Evolutionary conservation across 345 rosid genomes (phyloP).

Genomic region (Eucalyptus marginata): DNA sequence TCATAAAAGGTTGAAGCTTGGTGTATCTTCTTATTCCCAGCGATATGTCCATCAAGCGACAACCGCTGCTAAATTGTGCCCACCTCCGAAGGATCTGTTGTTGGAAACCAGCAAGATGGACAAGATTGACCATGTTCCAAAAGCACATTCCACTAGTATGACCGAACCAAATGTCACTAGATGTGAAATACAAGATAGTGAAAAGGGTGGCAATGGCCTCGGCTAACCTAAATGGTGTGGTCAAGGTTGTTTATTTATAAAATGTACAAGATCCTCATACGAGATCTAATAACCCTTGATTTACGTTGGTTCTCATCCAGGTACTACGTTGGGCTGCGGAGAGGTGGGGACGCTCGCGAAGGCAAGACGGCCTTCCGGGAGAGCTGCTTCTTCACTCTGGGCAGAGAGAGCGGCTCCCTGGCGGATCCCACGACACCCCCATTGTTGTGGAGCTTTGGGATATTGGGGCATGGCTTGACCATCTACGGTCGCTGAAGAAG

Average conservation of each 20-base stretch:
- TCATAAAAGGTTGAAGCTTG: constrained; percentile 48
- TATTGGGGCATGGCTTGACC: too few species aligned
- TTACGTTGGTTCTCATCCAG: constrained; percentile 15
- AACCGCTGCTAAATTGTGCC: constrained; percentile 11
- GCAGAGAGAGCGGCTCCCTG: too few species aligned
- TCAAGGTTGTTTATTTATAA: neutral
- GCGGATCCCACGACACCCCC: too few species aligned
- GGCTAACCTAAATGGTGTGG: neutral
- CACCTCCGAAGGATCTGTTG: constrained; percentile 11
- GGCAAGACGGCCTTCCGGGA: too few species aligned
- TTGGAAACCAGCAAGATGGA: constrained; percentile 8
- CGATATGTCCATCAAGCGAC: constrained; percentile 9
- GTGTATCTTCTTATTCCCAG: constrained; percentile 20
- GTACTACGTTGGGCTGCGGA: neutral
- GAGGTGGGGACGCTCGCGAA: too few species aligned
- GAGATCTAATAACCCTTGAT: neutral
- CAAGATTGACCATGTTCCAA: constrained; percentile 4
- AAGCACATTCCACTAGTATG: constrained; percentile 11
- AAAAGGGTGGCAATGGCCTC: constrained; percentile 11
- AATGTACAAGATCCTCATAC: neutral
- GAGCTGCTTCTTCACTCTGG: too few species aligned
- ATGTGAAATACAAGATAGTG: constrained; percentile 21
- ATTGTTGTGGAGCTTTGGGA: too few species aligned
- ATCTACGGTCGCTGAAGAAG: too few species aligned
- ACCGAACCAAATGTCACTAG: constrained; percentile 12